phyloP scores from a whole-genome alignment of 2,329 filamentous ascomycete genomes.

The Proliferodiscus dingleyae region DNA sequence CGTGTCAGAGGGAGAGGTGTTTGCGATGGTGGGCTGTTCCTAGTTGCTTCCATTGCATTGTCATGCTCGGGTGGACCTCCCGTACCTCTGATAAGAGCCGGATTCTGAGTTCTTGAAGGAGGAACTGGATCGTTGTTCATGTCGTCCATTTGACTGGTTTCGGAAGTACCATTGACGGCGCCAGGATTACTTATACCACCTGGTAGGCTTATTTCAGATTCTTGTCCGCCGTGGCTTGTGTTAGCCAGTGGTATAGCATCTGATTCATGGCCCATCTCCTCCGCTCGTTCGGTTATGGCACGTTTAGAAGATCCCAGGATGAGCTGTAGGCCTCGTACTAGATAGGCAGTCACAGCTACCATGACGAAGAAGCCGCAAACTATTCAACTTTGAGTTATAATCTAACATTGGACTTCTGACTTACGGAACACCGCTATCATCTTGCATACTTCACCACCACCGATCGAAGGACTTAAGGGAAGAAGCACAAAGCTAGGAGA shows the following conservation, averaged over 20 bases:
- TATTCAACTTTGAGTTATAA: conserved; percentile 22
- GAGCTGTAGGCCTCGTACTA: conserved; percentile 49
- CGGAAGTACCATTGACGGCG: conserved; percentile 1
- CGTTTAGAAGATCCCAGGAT: conserved; percentile 48
- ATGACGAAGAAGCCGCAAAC: conserved; percentile 52
- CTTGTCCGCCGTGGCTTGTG: conserved; percentile 12
- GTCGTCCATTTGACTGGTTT: conserved; percentile 5
- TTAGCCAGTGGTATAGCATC: conserved; percentile 45
- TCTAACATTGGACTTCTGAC: conserved; percentile 16
- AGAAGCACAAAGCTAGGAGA: conserved; percentile 53
- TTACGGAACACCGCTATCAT: conserved; percentile 55
- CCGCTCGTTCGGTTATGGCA: conserved; percentile 45
- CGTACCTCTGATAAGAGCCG: conserved; percentile 24
- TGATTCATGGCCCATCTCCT: conserved; percentile 42
- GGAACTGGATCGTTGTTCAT: conserved; percentile 15
- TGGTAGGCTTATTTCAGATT: conserved; percentile 13
- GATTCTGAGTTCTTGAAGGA: conserved; percentile 27
- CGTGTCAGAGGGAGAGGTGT: conserved; percentile 40
- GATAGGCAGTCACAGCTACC: conserved; percentile 48
- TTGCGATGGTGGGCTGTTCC: conserved; percentile 31
- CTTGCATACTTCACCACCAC: conserved; percentile 50
- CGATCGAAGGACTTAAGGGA: conserved; percentile 50
- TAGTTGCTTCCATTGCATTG: conserved; percentile 1
- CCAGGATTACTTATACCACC: conserved; percentile 9
- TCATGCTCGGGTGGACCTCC: conserved; percentile 26